Evolutionary conservation across 805 yeast genomes (phyloP), one percentile per base, ranked within the genome.

Genomic region (Candida ipomoeae): DNA sequence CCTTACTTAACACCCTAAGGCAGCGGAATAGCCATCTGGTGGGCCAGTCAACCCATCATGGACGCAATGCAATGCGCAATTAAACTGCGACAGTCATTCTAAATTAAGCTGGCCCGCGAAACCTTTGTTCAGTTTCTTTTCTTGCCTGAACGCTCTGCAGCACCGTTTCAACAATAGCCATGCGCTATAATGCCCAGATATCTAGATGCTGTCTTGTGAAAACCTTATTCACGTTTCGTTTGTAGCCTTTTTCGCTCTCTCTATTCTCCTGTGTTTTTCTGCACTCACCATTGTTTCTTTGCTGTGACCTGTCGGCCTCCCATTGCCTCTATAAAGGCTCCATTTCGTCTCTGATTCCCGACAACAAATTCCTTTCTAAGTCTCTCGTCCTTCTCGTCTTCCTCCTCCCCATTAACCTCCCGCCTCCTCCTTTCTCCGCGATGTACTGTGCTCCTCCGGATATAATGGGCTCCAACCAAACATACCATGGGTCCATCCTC

Each of bases 401-500:
- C 10, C 5, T 38, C 14, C 29, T n/a, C 1, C 29, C 29, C 29
- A 26, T 26, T 10, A 26, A 26, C 29, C 29, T 3, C 31, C 41
- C 17, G 41, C 29, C 5, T 5, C 14, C 13, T 21, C 13, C 40
- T 21, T 8, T 21, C 29, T 21, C 31, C 38, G 26, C 21, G 21
- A 42, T 42, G 45, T 33, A 42, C 38, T 42, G 45, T 20, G 45
- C 45, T 15, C 45, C 38, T 18, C 45, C 45, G 14, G 34, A 42
- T 20, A 33, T 42, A 14, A 33, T 42, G 31, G 37, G 38, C 18
- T n/a, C 34, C 37, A 48, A 44, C 46, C 81, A 79, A 57, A 81
- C 88, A 0, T 85, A 84, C 59, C 73, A 68, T 50, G 92, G 92
- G 0, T 66, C 75, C 31, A 77, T 85, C 13, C 71, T 75, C 29